phyloP scores from a whole-genome alignment of 805 yeast species.

The Dipodascus geniculatus region DNA sequence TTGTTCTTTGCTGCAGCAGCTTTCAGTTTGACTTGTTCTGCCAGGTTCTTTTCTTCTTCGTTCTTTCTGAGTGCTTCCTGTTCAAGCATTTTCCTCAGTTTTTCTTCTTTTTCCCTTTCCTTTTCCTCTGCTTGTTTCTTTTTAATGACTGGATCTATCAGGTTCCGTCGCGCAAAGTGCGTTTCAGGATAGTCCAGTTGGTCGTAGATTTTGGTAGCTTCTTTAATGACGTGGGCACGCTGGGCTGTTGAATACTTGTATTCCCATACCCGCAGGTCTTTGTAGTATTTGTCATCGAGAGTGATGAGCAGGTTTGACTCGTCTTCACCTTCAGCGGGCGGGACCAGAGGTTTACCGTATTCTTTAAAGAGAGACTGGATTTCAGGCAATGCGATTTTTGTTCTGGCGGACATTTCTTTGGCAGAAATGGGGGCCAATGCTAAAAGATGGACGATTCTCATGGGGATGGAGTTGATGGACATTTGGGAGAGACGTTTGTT shows the following conservation, averaged over 20 bases:
- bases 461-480: conserved; percentile 12
- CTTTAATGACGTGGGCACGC: conserved; percentile 21
- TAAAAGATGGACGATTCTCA: conserved; percentile 32
- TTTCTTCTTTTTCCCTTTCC: conserved; percentile 1
- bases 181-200: conserved; percentile 19
- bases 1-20: background rate
- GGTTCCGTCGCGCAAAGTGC: conserved; percentile 18
- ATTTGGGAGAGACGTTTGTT: background rate
- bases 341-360: conserved; percentile 21
- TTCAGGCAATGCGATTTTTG: conserved; percentile 22
- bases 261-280: conserved; percentile 27
- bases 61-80: background rate
- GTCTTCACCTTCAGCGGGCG: conserved; percentile 9
- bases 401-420: conserved; percentile 22
- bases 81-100: background rate
- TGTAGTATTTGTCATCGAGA: conserved; percentile 20
- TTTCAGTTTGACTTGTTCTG: conserved; percentile 4
- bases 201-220: conserved; percentile 22
- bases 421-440: conserved; percentile 38
- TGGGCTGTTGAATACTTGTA: conserved; percentile 27
- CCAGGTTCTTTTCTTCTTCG: background rate
- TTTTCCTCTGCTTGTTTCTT: conserved; percentile 2
- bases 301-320: conserved; percentile 17
- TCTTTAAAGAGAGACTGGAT: conserved; percentile 22
- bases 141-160: conserved; percentile 21